These are phyloP conservation scores for Puccinia novopanici DNA, from an alignment of 1,284 basidiomycete species.

Conservation along the genomic window DNA sequence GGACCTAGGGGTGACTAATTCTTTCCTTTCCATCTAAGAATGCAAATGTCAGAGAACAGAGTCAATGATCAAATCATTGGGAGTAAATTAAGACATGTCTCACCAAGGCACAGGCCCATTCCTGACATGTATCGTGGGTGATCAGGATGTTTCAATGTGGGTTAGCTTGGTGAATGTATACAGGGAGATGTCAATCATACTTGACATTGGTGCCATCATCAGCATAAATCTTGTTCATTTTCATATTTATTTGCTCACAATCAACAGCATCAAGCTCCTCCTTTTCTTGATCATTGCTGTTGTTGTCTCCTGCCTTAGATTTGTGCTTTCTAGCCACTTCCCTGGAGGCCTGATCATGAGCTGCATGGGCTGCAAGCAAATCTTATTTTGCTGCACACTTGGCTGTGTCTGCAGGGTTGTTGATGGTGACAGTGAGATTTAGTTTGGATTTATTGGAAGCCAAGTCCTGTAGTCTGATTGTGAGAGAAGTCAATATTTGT, in stretches of 20 bases:
- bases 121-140: not conserved
- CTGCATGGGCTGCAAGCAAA: not conserved
- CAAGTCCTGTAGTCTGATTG: too few relatives aligned
- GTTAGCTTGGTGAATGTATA: not conserved
- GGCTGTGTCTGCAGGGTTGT: too few relatives aligned
- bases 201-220: not conserved
- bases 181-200: not conserved
- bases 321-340: not conserved
- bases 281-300: not conserved
- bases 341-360: not conserved
- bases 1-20: too few relatives aligned
- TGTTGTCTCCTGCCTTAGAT: not conserved
- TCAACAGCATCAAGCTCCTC: not conserved
- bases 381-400: not conserved
- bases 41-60: too few relatives aligned
- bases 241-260: not conserved
- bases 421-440: too few relatives aligned
- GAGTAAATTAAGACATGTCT: too few relatives aligned
- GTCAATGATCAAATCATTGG: too few relatives aligned
- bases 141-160: not conserved
- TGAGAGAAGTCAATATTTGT: too few relatives aligned
- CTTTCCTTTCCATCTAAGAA: too few relatives aligned
- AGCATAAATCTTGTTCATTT: not conserved
- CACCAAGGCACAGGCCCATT: not conserved
- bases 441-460: too few relatives aligned